Base-by-base conservation (phyloP, 306 rosid species). In the Alnus glutinosa region DNA sequence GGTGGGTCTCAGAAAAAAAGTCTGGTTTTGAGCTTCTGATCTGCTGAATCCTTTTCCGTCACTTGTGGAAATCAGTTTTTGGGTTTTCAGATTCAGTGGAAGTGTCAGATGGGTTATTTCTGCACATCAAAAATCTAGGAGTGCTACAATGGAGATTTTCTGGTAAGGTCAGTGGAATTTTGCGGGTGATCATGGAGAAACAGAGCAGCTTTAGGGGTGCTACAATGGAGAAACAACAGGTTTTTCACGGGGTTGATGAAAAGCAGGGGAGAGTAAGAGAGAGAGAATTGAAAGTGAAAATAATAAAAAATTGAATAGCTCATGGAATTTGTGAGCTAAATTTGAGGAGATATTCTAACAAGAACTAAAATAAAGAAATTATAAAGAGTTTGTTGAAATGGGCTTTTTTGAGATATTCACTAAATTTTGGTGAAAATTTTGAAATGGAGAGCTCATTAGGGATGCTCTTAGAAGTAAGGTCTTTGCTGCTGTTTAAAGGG, bases 201-300 rank as follows among this genome's bases (percentile, higher is more conserved):
- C 82, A 82, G 67, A 75, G 14, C 52, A 80, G 81, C 71, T 74
- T 36, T 66, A 79, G 73, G 62, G 74, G 72, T 75, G 48, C 79
- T 62, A 80, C 80, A 46, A 77, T 91, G 81, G 98, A 94, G 87
- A 90, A 82, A 55, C 94, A 83, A 77, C 72, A 76, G 46, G 87
- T 84, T 76, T 87, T 85, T 54, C 82, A 84, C 0, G 85, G 82
- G 44, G 90, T 57, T 13, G 78, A 77, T 82, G 88, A 71, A 37
- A 70, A 32, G 6, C 89, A 89, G 81, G 81, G 78, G 28, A 23
- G 28, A 23, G 28, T n/a, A n/a, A 23, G 28, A 23, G 28, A 23
- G 28, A 23, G 28, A 23, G 28, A 23, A 23, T 23, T 23, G 28
- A 23, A 23, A 23, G 28, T 23, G 28, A 23, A 23, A 23, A 23